phyloP scores from a whole-genome alignment of 2,329 filamentous ascomycete species.

The Penicillium expansum region DNA sequence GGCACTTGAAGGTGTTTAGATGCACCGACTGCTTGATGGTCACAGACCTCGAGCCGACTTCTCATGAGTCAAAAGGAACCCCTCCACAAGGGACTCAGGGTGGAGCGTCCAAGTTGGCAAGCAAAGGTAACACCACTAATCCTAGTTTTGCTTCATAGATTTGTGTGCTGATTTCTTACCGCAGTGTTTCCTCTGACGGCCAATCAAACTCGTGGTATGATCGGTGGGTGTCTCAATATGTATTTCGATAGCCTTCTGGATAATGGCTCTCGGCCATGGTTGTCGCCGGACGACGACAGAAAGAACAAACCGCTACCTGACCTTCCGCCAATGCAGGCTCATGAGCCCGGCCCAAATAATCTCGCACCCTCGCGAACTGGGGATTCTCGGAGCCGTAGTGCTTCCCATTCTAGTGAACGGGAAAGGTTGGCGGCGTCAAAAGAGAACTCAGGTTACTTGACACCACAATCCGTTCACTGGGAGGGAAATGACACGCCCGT shows the following conservation, averaged over 20 bases:
- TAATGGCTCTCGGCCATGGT: conserved; percentile 17
- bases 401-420: conserved; percentile 26
- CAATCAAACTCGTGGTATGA: conserved; percentile 58
- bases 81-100: neutral
- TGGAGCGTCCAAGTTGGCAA: conserved; percentile 2
- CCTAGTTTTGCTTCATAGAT: neutral
- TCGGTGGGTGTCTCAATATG: conserved; percentile 53
- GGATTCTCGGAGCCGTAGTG: conserved; percentile 27
- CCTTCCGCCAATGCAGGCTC: conserved; percentile 10
- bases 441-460: conserved; percentile 18
- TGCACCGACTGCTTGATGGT: conserved; percentile 82
- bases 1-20: conserved; percentile 68
- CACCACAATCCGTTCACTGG: conserved; percentile 15
- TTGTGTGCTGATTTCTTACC: neutral
- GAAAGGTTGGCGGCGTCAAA: conserved; percentile 16
- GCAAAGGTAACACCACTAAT: conserved; percentile 10
- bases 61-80: conserved; percentile 20
- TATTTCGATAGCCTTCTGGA: conserved; percentile 48
- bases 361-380: conserved; percentile 19
- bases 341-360: conserved; percentile 12
- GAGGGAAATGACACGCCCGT: conserved; percentile 21
- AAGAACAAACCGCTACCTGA: conserved; percentile 12
- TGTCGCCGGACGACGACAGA: conserved; percentile 21
- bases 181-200: conserved; percentile 55
- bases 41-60: conserved; percentile 66